Base-by-base conservation (phyloP, 106 monocot species). In the Platanthera guangdongensis region DNA sequence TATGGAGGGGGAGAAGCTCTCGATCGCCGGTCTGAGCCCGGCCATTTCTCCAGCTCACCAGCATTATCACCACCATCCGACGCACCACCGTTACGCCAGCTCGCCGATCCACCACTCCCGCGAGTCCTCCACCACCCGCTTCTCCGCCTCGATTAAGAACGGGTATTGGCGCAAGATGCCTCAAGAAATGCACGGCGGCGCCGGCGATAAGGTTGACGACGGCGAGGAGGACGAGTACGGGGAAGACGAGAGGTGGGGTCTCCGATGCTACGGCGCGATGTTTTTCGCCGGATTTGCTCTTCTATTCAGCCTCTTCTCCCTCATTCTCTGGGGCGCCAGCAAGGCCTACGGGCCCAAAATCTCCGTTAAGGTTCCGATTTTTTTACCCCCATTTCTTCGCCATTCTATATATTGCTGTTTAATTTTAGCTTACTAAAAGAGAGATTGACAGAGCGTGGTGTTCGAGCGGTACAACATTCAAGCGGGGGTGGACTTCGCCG, bases 251-350 rank as follows among this genome's bases (percentile, higher is more conserved):
- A 14, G 49, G 15, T 62, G 73, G 65, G 76, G 75, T 9, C 70
- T 84, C 22, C 68, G 84, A 21, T 93, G 87, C 79, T 97, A 93
- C 71, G 86, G 55, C 46, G 76, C 77, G 10, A 46, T 72, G 32
- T 90, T 89, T 76, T 30, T 86, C 45, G 21, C 91, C 3, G 87
- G 82, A 11, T 97, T 97, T 76, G 30, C 85, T 7, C 13, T 86
- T 19, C 76, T 97, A 9, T 94, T 97, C 79, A 59, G 79, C 4
- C 75, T 97, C 78, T 97, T 97, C 84, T 86, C 89, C 7, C 80
- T 93, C 75, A 83, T 97, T 50, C 87, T 97, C 32, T 97, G 91
- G 93, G 91, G 81, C 32, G 84, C 89, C 10, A 91, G 93, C 86
- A 87, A 82, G 57, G 59, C 91, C 22, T 97, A 87, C 87, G 76